Conservation (phyloP, 2,329 filamentous ascomycete genomes). For the Xylaria sp. region DNA sequence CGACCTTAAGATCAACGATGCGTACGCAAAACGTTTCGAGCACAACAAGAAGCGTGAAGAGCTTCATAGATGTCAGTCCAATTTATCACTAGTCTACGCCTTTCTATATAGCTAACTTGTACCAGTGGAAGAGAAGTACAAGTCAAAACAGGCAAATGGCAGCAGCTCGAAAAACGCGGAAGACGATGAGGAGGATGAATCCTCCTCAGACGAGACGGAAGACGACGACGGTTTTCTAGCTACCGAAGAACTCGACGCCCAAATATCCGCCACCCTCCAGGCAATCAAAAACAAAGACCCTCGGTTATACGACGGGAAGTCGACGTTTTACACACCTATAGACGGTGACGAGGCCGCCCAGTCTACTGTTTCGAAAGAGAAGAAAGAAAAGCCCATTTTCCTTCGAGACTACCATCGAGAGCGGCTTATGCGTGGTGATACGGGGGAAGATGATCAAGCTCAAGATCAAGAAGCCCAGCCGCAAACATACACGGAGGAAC, state of each 20-base stretch:
- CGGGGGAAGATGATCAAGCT: slow-evolving; percentile 63
- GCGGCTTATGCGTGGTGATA: slow-evolving; percentile 77
- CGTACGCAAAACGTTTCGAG: slow-evolving; percentile 88
- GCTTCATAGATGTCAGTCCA: slow-evolving; percentile 65
- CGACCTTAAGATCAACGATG: slow-evolving; percentile 82
- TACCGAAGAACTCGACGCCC: slow-evolving; percentile 81
- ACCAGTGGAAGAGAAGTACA: slow-evolving; percentile 86
- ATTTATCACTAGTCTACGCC: neutral
- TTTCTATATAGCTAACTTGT: slow-evolving; percentile 13
- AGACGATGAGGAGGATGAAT: slow-evolving; percentile 66
- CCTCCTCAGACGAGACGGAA: slow-evolving; percentile 77
- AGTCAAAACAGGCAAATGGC: slow-evolving; percentile 50
- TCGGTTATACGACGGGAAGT: slow-evolving; percentile 80
- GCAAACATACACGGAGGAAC: slow-evolving; percentile 85
- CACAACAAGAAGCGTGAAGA: slow-evolving; percentile 98
- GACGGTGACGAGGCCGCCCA: slow-evolving; percentile 51
- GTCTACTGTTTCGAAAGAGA: slow-evolving; percentile 47
- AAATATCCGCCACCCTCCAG: slow-evolving; percentile 84
- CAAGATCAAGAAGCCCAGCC: slow-evolving; percentile 56
- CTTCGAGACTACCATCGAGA: slow-evolving; percentile 91
- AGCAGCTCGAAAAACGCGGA: slow-evolving; percentile 51
- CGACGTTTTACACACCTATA: slow-evolving; percentile 75
- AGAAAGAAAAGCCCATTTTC: slow-evolving; percentile 83
- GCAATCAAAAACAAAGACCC: slow-evolving; percentile 93
- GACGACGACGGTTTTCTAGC: slow-evolving; percentile 89